Evolutionary conservation across 2,329 filamentous ascomycete genomes (phyloP).

Genomic region (Zalaria obscura): DNA sequence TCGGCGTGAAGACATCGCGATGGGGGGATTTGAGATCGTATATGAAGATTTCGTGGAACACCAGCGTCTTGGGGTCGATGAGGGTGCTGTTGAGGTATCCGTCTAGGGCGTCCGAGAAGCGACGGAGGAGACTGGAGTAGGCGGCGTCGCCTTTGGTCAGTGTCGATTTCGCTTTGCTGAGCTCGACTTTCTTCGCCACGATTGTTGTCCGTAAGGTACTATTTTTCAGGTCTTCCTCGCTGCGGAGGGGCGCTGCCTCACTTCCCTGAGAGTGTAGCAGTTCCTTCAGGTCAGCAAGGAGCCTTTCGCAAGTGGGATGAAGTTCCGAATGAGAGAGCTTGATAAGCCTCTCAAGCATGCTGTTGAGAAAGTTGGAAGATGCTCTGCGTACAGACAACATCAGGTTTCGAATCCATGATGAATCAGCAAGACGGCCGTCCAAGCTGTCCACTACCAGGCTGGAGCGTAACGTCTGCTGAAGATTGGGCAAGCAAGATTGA

Average conservation of each 20-base stretch:
- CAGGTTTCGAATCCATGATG: conserved; percentile 38
- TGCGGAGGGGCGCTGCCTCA: conserved; percentile 40
- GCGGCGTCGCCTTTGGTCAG: conserved; percentile 57
- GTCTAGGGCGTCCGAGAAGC: conserved; percentile 36
- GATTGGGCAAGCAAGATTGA: conserved; percentile 23
- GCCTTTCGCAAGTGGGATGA: conserved; percentile 19
- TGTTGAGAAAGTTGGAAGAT: conserved; percentile 37
- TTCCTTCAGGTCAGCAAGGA: conserved; percentile 9
- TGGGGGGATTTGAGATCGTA: conserved; percentile 60
- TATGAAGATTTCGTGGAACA: conserved; percentile 59
- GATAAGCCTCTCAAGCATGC: conserved; percentile 20
- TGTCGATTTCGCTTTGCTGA: conserved; percentile 59
- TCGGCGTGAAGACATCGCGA: conserved; percentile 60
- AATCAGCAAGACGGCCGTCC: conserved; percentile 37
- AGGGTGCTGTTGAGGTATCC: conserved; percentile 31
- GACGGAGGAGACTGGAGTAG: conserved; percentile 53
- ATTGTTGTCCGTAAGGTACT: conserved; percentile 63
- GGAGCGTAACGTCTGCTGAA: conserved; percentile 22
- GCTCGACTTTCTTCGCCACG: conserved; percentile 66
- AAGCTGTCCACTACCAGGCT: conserved; percentile 48
- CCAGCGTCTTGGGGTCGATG: conserved; percentile 35
- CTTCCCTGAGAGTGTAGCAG: conserved; percentile 10
- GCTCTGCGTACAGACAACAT: conserved; percentile 47
- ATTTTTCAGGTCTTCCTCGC: conserved; percentile 58
- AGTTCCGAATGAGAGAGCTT: background rate